Percentiles rank a stretch among this genome's conserved stretches.
Evolutionary conservation across 352 stramenopile species (phyloP).

Genomic region (Phytopythium montanum): DNA sequence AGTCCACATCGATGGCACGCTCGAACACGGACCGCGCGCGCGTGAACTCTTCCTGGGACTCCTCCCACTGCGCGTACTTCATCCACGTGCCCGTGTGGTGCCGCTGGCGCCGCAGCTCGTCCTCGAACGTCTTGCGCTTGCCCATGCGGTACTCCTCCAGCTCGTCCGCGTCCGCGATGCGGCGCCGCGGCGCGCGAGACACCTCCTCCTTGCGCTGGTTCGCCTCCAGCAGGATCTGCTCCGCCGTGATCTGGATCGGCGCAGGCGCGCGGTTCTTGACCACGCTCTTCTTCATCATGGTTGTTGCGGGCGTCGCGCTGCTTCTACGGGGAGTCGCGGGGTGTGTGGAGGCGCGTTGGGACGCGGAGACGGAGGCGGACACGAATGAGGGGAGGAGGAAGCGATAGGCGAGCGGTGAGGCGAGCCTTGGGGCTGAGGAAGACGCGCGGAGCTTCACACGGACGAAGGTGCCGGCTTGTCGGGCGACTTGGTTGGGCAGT

Average conservation of each 20-base stretch:
- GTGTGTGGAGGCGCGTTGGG: no score
- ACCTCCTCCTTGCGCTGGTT: constrained; percentile 85
- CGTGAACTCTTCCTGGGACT: constrained; percentile 98
- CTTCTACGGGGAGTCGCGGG: neutral
- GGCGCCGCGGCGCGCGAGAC: constrained; percentile 67
- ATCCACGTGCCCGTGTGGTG: constrained; percentile 97
- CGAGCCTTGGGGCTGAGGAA: neutral
- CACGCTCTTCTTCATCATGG: constrained; percentile 80
- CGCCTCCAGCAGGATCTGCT: constrained; percentile 97
- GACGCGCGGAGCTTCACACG: neutral
- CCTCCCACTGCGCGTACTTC: constrained; percentile 99
- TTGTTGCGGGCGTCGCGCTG: neutral
- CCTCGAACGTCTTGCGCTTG: constrained; percentile 93
- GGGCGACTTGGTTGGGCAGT: no score
- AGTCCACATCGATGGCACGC: constrained; percentile 97
- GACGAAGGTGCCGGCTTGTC: no score
- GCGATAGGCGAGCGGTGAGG: neutral
- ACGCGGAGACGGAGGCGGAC: neutral
- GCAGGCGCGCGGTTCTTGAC: constrained; percentile 99
- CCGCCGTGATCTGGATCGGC: constrained; percentile 98
- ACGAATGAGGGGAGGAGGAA: neutral
- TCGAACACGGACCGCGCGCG: constrained; percentile 97
- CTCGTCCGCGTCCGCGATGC: constrained; percentile 90
- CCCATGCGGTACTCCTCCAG: constrained; percentile 91
- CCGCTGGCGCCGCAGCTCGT: constrained; percentile 95